Conservation (phyloP, 805 yeast genomes). For the Saccharomycopsis amapae region DNA sequence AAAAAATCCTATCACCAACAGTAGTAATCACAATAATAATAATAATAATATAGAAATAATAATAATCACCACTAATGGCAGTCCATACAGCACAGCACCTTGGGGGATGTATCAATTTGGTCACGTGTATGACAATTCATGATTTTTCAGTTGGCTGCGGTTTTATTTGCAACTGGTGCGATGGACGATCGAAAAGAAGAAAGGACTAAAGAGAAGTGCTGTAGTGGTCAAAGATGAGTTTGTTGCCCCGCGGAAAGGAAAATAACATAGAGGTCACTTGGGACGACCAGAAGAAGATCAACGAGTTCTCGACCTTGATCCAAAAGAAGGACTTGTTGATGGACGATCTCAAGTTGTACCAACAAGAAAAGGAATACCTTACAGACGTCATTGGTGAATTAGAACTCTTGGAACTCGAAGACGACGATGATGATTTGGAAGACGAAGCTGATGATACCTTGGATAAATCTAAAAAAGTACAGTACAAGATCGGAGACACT, state of each 20-base stretch:
- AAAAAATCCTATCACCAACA: too few species aligned
- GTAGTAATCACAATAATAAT: too few species aligned
- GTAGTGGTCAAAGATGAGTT: too few species aligned
- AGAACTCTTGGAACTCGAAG: conserved; percentile 59
- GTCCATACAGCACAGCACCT: too few species aligned
- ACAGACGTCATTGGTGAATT: conserved; percentile 82
- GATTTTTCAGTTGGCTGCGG: neutral
- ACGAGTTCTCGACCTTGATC: conserved; percentile 78
- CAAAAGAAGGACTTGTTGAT: conserved; percentile 56
- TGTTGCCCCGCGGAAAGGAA: conserved; percentile 47
- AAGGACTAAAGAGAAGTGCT: too few species aligned
- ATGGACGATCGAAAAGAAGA: too few species aligned
- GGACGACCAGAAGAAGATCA: conserved; percentile 87
- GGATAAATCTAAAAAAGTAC: conserved; percentile 28
- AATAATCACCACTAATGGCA: too few species aligned
- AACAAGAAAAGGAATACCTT: conserved; percentile 75
- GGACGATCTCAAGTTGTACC: conserved; percentile 40
- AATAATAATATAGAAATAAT: too few species aligned
- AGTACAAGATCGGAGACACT: conserved; percentile 75
- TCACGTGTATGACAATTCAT: neutral
- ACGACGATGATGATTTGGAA: conserved; percentile 30
- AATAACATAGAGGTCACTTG: conserved; percentile 58
- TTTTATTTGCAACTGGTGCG: too few species aligned
- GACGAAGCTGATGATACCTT: too few species aligned
- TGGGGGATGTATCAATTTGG: too few species aligned